A percentile compares a stretch with the other conserved stretches of the same genome.
Conservation (phyloP, 2,329 filamentous ascomycete species). For the Fusarium foetens region DNA sequence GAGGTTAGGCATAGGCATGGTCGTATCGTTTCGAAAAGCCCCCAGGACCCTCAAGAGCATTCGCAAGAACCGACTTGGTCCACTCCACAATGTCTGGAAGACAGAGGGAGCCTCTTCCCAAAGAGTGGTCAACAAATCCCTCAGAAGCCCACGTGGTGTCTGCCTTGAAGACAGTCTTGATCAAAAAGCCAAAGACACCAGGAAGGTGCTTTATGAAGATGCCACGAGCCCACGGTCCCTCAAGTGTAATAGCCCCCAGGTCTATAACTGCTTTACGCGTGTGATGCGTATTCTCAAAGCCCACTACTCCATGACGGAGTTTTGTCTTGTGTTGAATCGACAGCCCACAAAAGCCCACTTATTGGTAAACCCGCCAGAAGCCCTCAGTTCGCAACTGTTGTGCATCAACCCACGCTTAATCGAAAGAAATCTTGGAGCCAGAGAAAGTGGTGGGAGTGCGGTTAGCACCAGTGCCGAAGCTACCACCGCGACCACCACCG, state of each 20-base stretch:
- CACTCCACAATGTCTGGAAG: slow-evolving; percentile 35
- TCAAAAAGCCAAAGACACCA: slow-evolving; percentile 49
- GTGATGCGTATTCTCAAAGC: slow-evolving; percentile 64
- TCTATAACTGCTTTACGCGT: slow-evolving; percentile 59
- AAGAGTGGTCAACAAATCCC: slow-evolving; percentile 54
- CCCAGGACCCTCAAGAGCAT: slow-evolving; percentile 53
- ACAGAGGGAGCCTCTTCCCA: slow-evolving; percentile 44
- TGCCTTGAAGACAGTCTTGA: slow-evolving; percentile 40
- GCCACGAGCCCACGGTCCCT: slow-evolving; percentile 54
- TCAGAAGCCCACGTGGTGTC: slow-evolving; percentile 52
- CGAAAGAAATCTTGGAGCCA: slow-evolving; percentile 83
- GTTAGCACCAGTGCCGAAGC: slow-evolving; percentile 37
- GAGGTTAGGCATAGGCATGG: slow-evolving; percentile 31
- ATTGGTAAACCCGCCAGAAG: slow-evolving; percentile 54
- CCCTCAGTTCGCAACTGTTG: slow-evolving; percentile 53
- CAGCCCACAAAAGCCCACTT: slow-evolving; percentile 64
- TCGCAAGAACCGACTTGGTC: slow-evolving; percentile 50
- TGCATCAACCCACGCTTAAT: slow-evolving; percentile 53
- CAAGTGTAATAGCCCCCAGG: slow-evolving; percentile 63
- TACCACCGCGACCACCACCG: slow-evolving; percentile 24
- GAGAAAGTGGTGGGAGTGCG: slow-evolving; percentile 53
- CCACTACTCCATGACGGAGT: slow-evolving; percentile 55
- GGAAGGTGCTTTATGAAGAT: slow-evolving; percentile 33
- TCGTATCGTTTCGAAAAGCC: slow-evolving; percentile 46
- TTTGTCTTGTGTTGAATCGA: slow-evolving; percentile 60